Evolutionary conservation across 371 early-diverging fungal genomes (phyloP).

Genomic region (Mucor piriformis): DNA sequence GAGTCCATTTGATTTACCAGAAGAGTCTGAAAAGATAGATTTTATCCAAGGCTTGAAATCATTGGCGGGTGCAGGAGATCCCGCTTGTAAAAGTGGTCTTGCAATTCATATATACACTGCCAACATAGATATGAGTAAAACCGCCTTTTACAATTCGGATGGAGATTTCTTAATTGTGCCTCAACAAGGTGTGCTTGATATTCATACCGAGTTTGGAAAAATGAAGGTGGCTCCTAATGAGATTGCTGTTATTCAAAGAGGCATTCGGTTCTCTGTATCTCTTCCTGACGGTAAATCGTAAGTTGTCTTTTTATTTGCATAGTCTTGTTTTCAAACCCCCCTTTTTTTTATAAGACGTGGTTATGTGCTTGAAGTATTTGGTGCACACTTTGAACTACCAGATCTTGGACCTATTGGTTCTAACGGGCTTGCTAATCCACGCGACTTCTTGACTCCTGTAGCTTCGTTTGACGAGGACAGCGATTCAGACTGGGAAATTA

Average conservation of each 20-base stretch:
- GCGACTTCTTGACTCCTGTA: conserved; percentile 89
- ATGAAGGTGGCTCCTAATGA: conserved; percentile 88
- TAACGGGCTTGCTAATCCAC: conserved; percentile 94
- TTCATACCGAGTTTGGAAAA: conserved; percentile 92
- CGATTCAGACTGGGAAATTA: conserved; percentile 61
- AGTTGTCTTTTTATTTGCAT: neutral
- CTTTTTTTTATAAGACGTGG: conserved; percentile 62
- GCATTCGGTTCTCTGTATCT: conserved; percentile 83
- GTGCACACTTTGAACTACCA: conserved; percentile 90
- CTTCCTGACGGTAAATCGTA: conserved; percentile 78
- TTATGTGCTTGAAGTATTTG: conserved; percentile 90
- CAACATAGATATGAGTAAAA: conserved; percentile 74
- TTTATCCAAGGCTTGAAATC: conserved; percentile 89
- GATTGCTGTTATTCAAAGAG: conserved; percentile 91
- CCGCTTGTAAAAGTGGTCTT: conserved; percentile 77
- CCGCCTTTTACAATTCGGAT: conserved; percentile 88
- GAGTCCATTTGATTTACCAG: conserved; percentile 87
- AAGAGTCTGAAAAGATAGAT: conserved; percentile 50
- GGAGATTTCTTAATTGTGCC: conserved; percentile 95
- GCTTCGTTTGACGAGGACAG: conserved; percentile 78
- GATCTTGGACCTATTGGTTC: conserved; percentile 97
- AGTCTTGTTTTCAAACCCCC: neutral
- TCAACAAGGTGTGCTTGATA: conserved; percentile 88
- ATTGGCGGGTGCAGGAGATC: conserved; percentile 89
- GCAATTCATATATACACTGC: conserved; percentile 86